Evolutionary conservation across 768 basidiomycete species (phyloP).

Genomic region (Lepiota venenata): DNA sequence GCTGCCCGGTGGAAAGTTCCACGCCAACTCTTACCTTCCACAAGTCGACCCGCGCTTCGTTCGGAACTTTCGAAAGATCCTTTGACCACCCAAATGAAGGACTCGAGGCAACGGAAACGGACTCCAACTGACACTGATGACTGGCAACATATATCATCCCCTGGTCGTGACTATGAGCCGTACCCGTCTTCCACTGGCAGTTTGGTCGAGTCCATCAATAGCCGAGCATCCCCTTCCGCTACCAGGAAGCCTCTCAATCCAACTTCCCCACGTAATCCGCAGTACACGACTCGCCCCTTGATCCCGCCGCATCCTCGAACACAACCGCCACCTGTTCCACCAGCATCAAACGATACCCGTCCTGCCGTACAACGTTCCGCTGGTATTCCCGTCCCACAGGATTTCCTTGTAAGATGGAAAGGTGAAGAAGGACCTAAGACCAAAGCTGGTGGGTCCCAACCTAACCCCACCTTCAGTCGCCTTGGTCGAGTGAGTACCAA

Average conservation of each 20-base stretch:
- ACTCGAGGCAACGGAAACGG: conserved; percentile 21
- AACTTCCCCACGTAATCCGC: conserved; percentile 21
- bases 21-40: conserved; percentile 11
- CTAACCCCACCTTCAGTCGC: conserved; percentile 26
- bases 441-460: conserved; percentile 30
- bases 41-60: conserved; percentile 2
- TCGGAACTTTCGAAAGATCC: conserved; percentile 9
- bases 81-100: conserved; percentile 15
- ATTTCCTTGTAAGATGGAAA: conserved; percentile 51
- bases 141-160: conserved; percentile 11
- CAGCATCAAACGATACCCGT: conserved; percentile 29
- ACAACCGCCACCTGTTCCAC: conserved; percentile 35
- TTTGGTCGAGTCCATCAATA: conserved; percentile 18
- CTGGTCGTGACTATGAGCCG: conserved; percentile 22
- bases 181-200: conserved; percentile 21
- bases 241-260: conserved; percentile 25
- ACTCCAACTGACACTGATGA: conserved; percentile 23
- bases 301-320: conserved; percentile 35
- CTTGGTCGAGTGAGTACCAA: conserved; percentile 36
- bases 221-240: conserved; percentile 14
- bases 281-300: conserved; percentile 27
- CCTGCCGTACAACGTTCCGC: conserved; percentile 15
- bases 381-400: conserved; percentile 29
- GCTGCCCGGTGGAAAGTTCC: conserved; percentile 16
- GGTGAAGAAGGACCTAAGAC: conserved; percentile 38